Percentiles rank a stretch among this genome's conserved stretches.
Evolutionary conservation across 306 rosid genomes (phyloP).

Genomic region (Senna tora): DNA sequence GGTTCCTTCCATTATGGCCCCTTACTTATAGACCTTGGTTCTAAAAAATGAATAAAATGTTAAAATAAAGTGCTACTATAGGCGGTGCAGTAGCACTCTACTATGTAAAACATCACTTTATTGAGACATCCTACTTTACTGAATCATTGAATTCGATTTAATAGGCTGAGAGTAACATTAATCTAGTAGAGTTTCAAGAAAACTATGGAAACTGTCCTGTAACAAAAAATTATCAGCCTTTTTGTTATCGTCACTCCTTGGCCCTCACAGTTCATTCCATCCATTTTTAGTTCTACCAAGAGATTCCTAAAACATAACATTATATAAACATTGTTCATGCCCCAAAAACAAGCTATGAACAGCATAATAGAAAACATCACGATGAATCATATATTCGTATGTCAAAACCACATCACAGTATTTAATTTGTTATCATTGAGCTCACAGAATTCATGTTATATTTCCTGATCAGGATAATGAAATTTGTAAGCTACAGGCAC

Average conservation of each 20-base stretch:
- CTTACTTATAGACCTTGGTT: conserved; percentile 8
- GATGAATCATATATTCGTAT: neutral
- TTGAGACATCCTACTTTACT: conserved; percentile 14
- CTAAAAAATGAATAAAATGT: conserved; percentile 4
- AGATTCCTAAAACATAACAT: conserved; percentile 13
- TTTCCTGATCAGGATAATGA: neutral
- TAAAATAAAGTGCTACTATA: neutral
- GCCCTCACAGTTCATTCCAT: neutral
- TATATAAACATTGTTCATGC: neutral
- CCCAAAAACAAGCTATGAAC: conserved; percentile 1
- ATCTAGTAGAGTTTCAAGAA: conserved; percentile 5
- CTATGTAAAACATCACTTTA: conserved; percentile 13
- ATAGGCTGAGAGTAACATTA: neutral
- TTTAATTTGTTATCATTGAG: neutral
- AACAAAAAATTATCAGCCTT: conserved; percentile 1
- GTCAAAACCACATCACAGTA: neutral
- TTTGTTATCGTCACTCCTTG: neutral
- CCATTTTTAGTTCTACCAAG: conserved; percentile 25
- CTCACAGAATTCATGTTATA: neutral
- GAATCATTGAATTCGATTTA: neutral
- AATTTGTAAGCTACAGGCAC: neutral
- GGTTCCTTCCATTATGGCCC: neutral
- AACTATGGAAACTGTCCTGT: conserved; percentile 4
- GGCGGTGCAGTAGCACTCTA: neutral
- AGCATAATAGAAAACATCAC: neutral